Percentiles rank a stretch among this genome's conserved stretches.
phyloP scores from a whole-genome alignment of 2,329 filamentous ascomycete species.

The Camillea tinctor region DNA sequence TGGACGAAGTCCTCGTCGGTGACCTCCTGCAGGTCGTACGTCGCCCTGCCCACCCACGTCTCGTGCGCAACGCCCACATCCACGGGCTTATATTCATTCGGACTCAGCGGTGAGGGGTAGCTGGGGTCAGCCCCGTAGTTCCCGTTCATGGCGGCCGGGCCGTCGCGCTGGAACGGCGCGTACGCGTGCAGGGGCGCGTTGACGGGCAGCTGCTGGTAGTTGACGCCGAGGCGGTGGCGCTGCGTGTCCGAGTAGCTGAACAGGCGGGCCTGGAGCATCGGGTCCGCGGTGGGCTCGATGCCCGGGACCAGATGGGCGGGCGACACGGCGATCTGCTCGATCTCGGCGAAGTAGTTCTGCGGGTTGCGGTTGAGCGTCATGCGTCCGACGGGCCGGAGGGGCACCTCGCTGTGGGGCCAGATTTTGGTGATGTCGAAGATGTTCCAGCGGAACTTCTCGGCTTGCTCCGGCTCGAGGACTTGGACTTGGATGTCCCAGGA shows the following conservation, averaged over 20 bases:
- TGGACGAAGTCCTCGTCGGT: too few species aligned
- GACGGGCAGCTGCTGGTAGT: too few species aligned
- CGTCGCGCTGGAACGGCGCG: too few species aligned
- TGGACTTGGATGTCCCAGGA: conserved; percentile 65
- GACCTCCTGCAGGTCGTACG: too few species aligned
- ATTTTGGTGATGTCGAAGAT: conserved; percentile 69
- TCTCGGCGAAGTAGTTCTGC: too few species aligned
- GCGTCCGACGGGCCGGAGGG: conserved; percentile 47
- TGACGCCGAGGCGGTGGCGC: too few species aligned
- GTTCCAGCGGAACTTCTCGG: conserved; percentile 60
- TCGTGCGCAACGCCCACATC: neutral
- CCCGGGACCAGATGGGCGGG: too few species aligned
- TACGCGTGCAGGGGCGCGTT: too few species aligned
- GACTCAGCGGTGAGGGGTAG: conserved; percentile 39
- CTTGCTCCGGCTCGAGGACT: conserved; percentile 60
- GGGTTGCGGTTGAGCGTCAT: too few species aligned
- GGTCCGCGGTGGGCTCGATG: too few species aligned
- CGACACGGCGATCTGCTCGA: too few species aligned
- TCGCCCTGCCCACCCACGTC: neutral
- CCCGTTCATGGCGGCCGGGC: conserved; percentile 65
- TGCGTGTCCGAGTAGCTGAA: conserved; percentile 64
- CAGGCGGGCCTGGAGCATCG: conserved; percentile 55
- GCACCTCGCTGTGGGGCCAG: conserved; percentile 64
- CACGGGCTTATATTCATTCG: conserved; percentile 31
- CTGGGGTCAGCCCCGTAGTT: conserved; percentile 62